These are phyloP conservation scores for Phenoliferia sp. DNA, from an alignment of 1,284 basidiomycete species.

Conservation along the genomic window DNA sequence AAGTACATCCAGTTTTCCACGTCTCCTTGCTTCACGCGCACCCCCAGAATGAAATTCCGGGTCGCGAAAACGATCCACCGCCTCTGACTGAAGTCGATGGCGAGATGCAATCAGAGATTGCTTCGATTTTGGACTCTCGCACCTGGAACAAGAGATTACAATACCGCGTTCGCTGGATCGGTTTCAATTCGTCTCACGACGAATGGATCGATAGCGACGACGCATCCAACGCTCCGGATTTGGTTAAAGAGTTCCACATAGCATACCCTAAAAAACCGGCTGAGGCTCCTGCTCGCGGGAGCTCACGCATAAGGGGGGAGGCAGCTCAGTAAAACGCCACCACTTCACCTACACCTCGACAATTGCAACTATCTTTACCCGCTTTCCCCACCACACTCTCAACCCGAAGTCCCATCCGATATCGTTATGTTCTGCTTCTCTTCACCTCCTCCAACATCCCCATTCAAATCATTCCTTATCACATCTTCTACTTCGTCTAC, in stretches of 20 bases:
- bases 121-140: constrained; percentile 35
- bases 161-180: constrained; percentile 7
- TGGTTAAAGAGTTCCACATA: neutral
- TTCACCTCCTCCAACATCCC: too few relatives aligned
- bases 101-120: constrained; percentile 34
- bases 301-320: neutral
- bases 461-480: too few relatives aligned
- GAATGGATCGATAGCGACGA: neutral
- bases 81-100: constrained; percentile 37
- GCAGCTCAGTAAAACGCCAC: too few relatives aligned
- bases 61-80: constrained; percentile 35
- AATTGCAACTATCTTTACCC: neutral
- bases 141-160: neutral
- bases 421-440: neutral
- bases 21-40: constrained; percentile 45
- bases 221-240: neutral
- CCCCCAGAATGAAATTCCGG: constrained; percentile 28
- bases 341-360: too few relatives aligned
- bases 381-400: neutral
- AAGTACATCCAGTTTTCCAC: constrained; percentile 49
- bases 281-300: neutral
- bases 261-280: neutral
- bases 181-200: neutral
- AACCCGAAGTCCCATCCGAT: neutral
- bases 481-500: too few relatives aligned